phyloP scores from a whole-genome alignment of 2,329 filamentous ascomycete species.

The Sordariomycetes sp. region DNA sequence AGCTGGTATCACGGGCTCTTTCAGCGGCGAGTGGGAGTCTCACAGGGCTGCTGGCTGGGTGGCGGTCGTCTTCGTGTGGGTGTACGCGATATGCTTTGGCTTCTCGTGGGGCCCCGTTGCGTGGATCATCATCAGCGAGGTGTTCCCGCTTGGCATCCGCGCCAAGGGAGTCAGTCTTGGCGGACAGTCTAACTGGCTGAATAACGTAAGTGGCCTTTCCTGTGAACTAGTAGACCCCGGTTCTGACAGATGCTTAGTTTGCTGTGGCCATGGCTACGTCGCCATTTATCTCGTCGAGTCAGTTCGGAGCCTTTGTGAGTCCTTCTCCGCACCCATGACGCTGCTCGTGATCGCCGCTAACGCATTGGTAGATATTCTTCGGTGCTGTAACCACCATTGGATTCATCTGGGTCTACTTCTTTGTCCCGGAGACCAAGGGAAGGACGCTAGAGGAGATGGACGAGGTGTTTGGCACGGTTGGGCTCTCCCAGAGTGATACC shows the following conservation, averaged over 20 bases:
- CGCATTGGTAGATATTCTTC: conserved; percentile 36
- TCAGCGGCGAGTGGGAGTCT: conserved; percentile 19
- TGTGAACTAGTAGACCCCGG: not conserved
- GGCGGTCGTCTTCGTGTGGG: conserved; percentile 22
- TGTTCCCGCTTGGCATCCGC: conserved; percentile 40
- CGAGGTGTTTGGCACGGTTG: not conserved
- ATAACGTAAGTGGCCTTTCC: not conserved
- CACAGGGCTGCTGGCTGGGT: conserved; percentile 17
- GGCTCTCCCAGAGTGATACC: too few relatives aligned
- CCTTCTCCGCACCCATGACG: too few relatives aligned
- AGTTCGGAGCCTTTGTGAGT: conserved; percentile 45
- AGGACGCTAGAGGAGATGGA: conserved; percentile 45
- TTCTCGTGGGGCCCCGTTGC: conserved; percentile 38
- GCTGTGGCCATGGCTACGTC: conserved; percentile 32
- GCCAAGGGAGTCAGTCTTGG: conserved; percentile 38
- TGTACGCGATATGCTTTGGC: conserved; percentile 37
- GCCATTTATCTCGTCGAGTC: conserved; percentile 22
- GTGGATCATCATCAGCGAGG: conserved; percentile 37
- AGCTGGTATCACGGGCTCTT: conserved; percentile 21
- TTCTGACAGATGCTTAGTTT: conserved; percentile 26
- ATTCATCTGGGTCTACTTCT: conserved; percentile 36
- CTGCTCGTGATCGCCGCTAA: too few relatives aligned
- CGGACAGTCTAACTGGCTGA: conserved; percentile 29
- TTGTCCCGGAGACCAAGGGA: conserved; percentile 44
- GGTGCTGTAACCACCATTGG: conserved; percentile 34